phyloP scores from a whole-genome alignment of 805 yeast species.

The Saccharomycopsis vini region DNA sequence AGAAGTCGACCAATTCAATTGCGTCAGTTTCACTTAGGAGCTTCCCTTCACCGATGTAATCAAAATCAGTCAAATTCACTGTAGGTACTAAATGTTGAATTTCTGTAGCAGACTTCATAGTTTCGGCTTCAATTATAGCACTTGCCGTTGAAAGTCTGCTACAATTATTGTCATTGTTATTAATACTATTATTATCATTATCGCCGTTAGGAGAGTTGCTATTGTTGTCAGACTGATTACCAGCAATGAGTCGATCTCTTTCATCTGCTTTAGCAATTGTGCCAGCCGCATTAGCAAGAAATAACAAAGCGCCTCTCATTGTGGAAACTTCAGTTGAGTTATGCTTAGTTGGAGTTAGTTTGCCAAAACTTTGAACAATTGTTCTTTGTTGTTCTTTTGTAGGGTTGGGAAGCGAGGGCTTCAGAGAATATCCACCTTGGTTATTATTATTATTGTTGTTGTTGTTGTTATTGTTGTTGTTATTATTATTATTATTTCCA shows the following conservation, averaged over 20 bases:
- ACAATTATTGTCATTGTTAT: background rate
- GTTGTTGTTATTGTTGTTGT: background rate
- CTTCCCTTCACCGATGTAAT: conserved; percentile 50
- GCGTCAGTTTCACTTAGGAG: conserved; percentile 60
- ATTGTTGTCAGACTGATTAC: background rate
- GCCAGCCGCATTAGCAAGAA: conserved; percentile 73
- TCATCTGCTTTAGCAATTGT: conserved; percentile 59
- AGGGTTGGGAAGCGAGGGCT: too few species aligned
- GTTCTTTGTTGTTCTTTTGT: conserved; percentile 7
- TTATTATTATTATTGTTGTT: too few species aligned
- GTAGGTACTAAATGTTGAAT: background rate
- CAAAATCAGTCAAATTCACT: conserved; percentile 43
- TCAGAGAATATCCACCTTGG: background rate
- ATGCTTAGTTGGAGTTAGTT: background rate
- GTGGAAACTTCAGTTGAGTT: conserved; percentile 24
- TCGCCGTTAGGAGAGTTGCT: background rate
- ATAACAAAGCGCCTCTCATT: conserved; percentile 56
- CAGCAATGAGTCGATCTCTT: conserved; percentile 32
- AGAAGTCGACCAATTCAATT: conserved; percentile 43
- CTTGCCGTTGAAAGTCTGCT: background rate
- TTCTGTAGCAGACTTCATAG: background rate
- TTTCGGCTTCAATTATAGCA: background rate
- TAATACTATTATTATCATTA: background rate
- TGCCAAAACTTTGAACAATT: conserved; percentile 1
- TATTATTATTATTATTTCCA: background rate